Percentiles rank a stretch among this genome's conserved stretches.
Conservation (phyloP, 2,329 filamentous ascomycete genomes). For the Zymoseptoria passerinii region DNA sequence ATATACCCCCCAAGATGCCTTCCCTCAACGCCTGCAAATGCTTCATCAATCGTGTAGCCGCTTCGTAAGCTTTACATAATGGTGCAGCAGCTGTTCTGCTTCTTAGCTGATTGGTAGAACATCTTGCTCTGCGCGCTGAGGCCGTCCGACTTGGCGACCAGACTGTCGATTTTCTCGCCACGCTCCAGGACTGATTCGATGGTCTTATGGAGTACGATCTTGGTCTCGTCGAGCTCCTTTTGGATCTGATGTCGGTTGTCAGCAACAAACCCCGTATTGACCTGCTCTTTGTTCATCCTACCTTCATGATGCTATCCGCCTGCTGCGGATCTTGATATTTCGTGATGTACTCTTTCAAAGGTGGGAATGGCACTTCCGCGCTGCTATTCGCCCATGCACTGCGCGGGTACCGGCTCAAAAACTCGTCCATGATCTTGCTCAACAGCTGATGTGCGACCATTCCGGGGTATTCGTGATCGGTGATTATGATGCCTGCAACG, state of each 20-base stretch:
- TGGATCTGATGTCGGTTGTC: constrained; percentile 54
- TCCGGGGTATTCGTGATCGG: constrained; percentile 47
- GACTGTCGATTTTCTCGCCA: constrained; percentile 93
- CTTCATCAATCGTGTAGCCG: not conserved
- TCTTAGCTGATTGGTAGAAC: constrained; percentile 74
- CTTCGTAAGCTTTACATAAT: constrained; percentile 38
- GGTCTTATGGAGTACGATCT: constrained; percentile 94
- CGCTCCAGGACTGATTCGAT: constrained; percentile 82
- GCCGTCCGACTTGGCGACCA: constrained; percentile 88
- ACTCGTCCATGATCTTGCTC: constrained; percentile 81
- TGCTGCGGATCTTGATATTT: constrained; percentile 81
- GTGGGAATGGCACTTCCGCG: constrained; percentile 49
- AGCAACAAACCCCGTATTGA: constrained; percentile 36
- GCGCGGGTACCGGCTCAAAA: constrained; percentile 65
- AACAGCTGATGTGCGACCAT: constrained; percentile 80
- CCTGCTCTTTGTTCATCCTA: constrained; percentile 4
- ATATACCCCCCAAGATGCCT: not conserved
- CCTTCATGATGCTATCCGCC: constrained; percentile 68
- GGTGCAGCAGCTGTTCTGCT: constrained; percentile 53
- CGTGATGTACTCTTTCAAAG: constrained; percentile 68
- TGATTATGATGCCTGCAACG: constrained; percentile 40
- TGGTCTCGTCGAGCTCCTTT: constrained; percentile 93
- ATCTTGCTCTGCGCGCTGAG: constrained; percentile 90
- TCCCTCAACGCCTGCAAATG: constrained; percentile 7
- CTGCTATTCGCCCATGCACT: constrained; percentile 54